phyloP scores from a whole-genome alignment of 192 early-diverging fungal genomes.

The Backusella liffmaniae region DNA sequence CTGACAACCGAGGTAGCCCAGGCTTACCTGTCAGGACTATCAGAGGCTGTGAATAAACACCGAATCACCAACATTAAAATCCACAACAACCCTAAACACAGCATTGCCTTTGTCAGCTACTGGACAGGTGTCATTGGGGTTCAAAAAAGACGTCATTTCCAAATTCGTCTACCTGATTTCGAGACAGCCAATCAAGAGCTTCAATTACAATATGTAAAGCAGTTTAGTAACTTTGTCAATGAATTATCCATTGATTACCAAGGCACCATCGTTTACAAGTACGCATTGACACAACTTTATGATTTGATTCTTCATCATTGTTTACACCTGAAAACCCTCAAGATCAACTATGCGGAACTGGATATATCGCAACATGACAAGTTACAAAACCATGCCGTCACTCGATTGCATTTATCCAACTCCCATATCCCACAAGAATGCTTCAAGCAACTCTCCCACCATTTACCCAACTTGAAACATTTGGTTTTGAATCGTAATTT shows the following conservation, averaged over 20 bases:
- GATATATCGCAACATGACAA: background rate
- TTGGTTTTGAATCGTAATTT: background rate
- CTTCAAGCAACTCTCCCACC: background rate
- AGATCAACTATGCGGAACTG: background rate
- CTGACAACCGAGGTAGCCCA: background rate
- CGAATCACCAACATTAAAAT: conserved; percentile 1
- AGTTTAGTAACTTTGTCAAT: background rate
- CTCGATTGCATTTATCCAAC: background rate
- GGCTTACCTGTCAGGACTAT: background rate
- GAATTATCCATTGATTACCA: conserved; percentile 2
- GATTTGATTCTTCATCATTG: background rate
- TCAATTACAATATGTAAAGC: background rate
- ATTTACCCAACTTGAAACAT: background rate
- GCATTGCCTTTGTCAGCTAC: background rate
- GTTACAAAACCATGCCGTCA: background rate
- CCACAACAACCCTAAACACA: background rate
- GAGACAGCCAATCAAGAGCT: background rate
- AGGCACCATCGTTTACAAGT: background rate
- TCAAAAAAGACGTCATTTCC: background rate
- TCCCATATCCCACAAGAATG: background rate
- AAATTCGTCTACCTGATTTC: background rate
- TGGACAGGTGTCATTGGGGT: background rate
- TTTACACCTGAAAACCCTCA: background rate
- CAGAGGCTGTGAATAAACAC: background rate
- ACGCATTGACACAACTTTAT: background rate